Percentiles rank a stretch among this genome's conserved stretches.
phyloP scores from a whole-genome alignment of 257 asterid genomes.

The Solanum pimpinellifolium region DNA sequence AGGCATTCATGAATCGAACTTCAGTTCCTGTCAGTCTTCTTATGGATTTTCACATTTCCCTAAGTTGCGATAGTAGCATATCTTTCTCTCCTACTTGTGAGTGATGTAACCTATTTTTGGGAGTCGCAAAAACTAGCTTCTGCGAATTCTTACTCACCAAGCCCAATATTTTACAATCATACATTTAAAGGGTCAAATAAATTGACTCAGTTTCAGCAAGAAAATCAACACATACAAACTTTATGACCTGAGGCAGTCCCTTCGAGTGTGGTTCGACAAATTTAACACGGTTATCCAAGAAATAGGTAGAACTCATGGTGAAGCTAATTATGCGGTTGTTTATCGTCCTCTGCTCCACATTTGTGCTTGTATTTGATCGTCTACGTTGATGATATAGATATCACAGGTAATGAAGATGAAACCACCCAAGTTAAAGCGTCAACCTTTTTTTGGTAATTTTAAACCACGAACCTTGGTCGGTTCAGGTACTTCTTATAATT shows the following conservation, averaged over 20 bases:
- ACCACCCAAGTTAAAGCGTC: not conserved
- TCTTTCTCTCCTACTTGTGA: not conserved
- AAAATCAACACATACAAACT: not conserved
- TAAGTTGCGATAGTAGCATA: not conserved
- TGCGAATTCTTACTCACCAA: not conserved
- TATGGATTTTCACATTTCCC: not conserved
- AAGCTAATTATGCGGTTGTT: not conserved
- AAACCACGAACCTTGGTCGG: not conserved
- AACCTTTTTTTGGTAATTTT: not conserved
- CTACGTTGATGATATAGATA: not conserved
- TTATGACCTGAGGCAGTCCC: not conserved
- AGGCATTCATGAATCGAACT: not conserved
- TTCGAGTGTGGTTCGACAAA: not conserved
- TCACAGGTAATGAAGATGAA: not conserved
- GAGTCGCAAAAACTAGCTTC: not conserved
- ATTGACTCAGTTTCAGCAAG: not conserved
- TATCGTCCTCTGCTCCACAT: not conserved
- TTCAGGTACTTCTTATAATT: not conserved
- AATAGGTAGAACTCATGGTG: not conserved
- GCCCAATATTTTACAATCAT: not conserved
- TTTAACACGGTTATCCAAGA: not conserved
- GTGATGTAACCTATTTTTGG: not conserved
- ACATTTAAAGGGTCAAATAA: not conserved
- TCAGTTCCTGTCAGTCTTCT: not conserved
- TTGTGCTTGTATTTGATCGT: not conserved